These are phyloP conservation scores for Pseudoturritis turrita DNA, from an alignment of 345 rosid species.

Conservation along the genomic window DNA sequence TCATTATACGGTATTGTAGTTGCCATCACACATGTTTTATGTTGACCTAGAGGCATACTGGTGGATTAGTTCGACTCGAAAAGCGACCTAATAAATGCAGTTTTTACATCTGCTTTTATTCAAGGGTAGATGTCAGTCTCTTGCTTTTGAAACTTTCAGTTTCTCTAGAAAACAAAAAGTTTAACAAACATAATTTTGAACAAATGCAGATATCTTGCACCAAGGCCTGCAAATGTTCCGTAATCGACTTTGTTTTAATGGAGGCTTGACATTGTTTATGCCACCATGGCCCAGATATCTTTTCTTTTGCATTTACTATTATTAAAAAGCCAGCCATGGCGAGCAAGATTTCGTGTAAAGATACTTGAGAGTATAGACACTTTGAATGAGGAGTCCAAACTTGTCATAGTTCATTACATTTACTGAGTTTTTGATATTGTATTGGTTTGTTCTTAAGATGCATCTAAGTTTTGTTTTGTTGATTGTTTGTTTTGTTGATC, in stretches of 20 bases:
- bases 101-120: constrained; percentile 81
- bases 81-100: constrained; percentile 85
- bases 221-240: constrained; percentile 78
- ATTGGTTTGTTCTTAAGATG: too few species aligned
- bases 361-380: neutral
- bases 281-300: constrained; percentile 50
- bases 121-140: too few species aligned
- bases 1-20: constrained; percentile 41
- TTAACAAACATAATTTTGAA: neutral
- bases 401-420: too few species aligned
- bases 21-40: constrained; percentile 85
- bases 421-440: too few species aligned
- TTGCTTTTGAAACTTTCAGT: neutral
- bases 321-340: neutral
- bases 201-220: constrained; percentile 83
- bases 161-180: neutral
- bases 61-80: constrained; percentile 94
- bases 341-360: neutral
- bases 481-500: too few species aligned
- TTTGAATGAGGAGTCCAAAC: too few species aligned
- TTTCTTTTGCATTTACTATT: constrained; percentile 8
- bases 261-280: constrained; percentile 96
- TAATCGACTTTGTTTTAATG: constrained; percentile 82
- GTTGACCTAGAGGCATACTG: constrained; percentile 85
- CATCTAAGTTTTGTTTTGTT: too few species aligned